Base-by-base conservation (phyloP, 768 basidiomycete species). In the Dacryopinax primogenitus region DNA sequence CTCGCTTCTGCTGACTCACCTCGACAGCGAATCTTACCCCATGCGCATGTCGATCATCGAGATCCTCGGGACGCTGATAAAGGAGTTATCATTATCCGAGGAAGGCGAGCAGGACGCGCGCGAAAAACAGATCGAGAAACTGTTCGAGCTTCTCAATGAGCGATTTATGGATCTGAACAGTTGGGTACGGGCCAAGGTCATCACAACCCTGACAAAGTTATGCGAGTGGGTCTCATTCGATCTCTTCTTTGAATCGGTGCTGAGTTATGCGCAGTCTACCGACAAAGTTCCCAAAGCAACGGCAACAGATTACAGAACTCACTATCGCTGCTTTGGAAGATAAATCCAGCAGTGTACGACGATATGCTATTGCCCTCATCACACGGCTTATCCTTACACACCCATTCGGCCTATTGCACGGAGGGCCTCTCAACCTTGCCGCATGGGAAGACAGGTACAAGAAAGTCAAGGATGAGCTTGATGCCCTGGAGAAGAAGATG, bases 21-120 rank as follows among this genome's bases (percentile, higher is more conserved):
- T 97, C 15, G 95, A 99, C 71, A 92, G 90, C 30, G 96, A 99
- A 92, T 86, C 93, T 0, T 96, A 98, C 72, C 90, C 93, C 0
- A 93, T 99, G 86, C 91, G 96, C 41, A 88, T 92, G 78, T 91
- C 92, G 0, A 80, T 99, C 65, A 83, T 99, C 62, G 95, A 98
- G 73, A 82, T 94, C 65, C 84, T 98, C 39, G 92, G 91, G 3
- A 78, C 80, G 66, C 83, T 98, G 67, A 92, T 98, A 72, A 79
- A 81, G 45, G 90, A 97, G 68, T 82, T 97, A 13, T 84, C 88
- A 0, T 72, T 75, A 21, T 80, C 83, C 1, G 75, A 75, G 26
- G 71, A 72, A 58, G 69, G 71, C 64, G 71, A 74, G 37, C 73
- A 78, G 58, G 80, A 83, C 70, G 76, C 74, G 0, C 78, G 70